Evolutionary conservation across 2,329 filamentous ascomycete genomes (phyloP).

Genomic region (Penicillium sclerotiorum): DNA sequence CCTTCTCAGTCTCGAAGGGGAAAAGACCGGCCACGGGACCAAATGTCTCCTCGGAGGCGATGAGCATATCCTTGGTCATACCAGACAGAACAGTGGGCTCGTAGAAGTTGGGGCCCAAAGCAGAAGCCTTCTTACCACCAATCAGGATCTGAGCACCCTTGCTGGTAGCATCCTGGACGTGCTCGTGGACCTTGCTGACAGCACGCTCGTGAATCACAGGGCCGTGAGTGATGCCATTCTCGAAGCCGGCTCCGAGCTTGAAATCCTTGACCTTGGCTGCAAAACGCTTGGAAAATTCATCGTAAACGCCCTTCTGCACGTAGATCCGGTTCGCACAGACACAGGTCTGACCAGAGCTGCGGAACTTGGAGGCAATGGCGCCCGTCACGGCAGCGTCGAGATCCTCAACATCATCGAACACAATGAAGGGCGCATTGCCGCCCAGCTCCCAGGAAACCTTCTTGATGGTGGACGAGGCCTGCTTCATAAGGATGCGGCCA

Average conservation of each 20-base stretch:
- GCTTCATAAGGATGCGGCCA: slow-evolving; percentile 82
- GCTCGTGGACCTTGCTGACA: slow-evolving; percentile 73
- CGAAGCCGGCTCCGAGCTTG: slow-evolving; percentile 52
- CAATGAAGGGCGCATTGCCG: slow-evolving; percentile 93
- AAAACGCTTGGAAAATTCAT: slow-evolving; percentile 59
- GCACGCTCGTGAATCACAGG: slow-evolving; percentile 75
- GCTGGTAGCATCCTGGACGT: slow-evolving; percentile 75
- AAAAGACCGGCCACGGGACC: slow-evolving; percentile 91
- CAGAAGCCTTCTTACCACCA: slow-evolving; percentile 72
- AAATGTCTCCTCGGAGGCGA: slow-evolving; percentile 90
- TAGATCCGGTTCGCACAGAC: slow-evolving; percentile 71
- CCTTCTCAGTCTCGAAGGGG: slow-evolving; percentile 82
- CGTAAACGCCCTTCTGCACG: slow-evolving; percentile 55
- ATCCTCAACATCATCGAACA: slow-evolving; percentile 88
- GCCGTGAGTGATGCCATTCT: slow-evolving; percentile 50
- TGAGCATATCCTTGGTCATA: slow-evolving; percentile 82
- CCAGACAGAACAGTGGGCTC: slow-evolving; percentile 85
- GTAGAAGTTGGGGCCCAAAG: slow-evolving; percentile 84
- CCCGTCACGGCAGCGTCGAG: slow-evolving; percentile 81
- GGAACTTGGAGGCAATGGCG: slow-evolving; percentile 86
- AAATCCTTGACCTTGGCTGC: slow-evolving; percentile 55
- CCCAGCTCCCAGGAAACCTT: slow-evolving; percentile 88
- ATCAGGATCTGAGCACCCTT: slow-evolving; percentile 76
- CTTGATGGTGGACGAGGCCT: slow-evolving; percentile 81
- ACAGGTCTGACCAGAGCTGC: slow-evolving; percentile 92